phyloP scores from a whole-genome alignment of 2,329 filamentous ascomycete species.

The Aureobasidium sp. region DNA sequence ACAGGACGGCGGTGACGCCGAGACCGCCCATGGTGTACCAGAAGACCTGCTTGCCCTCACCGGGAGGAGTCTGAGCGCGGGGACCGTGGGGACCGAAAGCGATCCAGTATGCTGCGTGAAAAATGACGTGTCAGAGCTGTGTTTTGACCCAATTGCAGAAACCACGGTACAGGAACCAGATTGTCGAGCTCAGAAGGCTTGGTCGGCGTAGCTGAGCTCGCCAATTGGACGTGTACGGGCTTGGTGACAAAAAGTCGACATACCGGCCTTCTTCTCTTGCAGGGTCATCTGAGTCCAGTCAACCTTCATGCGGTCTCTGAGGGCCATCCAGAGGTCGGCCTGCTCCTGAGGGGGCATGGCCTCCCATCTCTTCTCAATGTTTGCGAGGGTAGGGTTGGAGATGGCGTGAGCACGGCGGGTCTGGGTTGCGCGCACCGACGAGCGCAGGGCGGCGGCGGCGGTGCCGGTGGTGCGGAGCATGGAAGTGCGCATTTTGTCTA shows the following conservation, averaged over 20 bases:
- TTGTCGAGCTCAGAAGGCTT: not conserved
- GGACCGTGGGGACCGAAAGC: slow-evolving; percentile 95
- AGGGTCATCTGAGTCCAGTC: slow-evolving; percentile 92
- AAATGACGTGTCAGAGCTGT: slow-evolving; percentile 1
- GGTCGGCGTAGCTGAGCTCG: not conserved
- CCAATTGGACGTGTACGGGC: not conserved
- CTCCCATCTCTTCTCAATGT: slow-evolving; percentile 99
- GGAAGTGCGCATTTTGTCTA: slow-evolving; percentile 16
- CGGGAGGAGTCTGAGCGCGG: slow-evolving; percentile 71
- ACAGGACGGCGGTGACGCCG: slow-evolving; percentile 58
- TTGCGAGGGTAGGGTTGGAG: slow-evolving; percentile 92
- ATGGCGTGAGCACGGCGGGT: slow-evolving; percentile 74
- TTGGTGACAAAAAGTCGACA: slow-evolving; percentile 35
- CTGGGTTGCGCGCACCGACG: slow-evolving; percentile 28
- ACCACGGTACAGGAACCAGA: not conserved
- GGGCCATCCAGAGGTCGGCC: slow-evolving; percentile 96
- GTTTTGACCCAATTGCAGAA: not conserved
- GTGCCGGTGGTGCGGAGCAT: slow-evolving; percentile 16
- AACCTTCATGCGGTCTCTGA: slow-evolving; percentile 97
- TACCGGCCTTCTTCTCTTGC: slow-evolving; percentile 99
- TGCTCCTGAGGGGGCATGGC: slow-evolving; percentile 96
- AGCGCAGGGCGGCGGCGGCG: slow-evolving; percentile 13
- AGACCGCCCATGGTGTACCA: slow-evolving; percentile 63
- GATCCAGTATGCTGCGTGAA: slow-evolving; percentile 81
- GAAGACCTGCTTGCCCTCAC: slow-evolving; percentile 72